phyloP scores from a whole-genome alignment of 164 flowering plant genomes.

The Tinospora cordifolia region DNA sequence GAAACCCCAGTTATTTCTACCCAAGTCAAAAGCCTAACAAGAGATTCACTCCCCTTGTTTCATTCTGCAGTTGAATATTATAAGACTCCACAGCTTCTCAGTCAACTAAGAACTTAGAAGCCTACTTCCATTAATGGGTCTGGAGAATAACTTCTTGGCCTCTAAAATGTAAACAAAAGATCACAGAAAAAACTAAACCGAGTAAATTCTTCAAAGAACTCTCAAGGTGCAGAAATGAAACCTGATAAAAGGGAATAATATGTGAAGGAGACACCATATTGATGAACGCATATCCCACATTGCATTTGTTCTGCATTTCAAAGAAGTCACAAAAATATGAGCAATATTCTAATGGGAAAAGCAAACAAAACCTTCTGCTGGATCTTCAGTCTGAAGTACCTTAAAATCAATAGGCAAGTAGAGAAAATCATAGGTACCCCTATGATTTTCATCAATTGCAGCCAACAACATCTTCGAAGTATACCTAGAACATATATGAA shows the following conservation, averaged over 20 bases:
- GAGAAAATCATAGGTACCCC: constrained; percentile 80
- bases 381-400: constrained; percentile 31
- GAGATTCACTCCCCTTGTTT: not conserved
- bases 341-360: constrained; percentile 7
- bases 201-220: not conserved
- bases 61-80: too few relatives aligned
- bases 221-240: constrained; percentile 12
- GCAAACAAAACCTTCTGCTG: not conserved
- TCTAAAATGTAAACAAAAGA: not conserved
- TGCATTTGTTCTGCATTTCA: constrained; percentile 85
- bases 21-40: not conserved
- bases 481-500: constrained; percentile 32
- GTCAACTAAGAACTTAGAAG: not conserved
- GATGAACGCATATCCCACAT: constrained; percentile 96
- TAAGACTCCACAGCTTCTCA: not conserved
- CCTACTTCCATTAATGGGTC: not conserved
- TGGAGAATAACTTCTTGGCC: not conserved
- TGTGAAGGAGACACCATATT: constrained; percentile 85
- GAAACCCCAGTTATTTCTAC: constrained; percentile 1
- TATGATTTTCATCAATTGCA: constrained; percentile 75
- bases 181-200: not conserved
- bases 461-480: constrained; percentile 91
- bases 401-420: constrained; percentile 98
- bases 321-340: constrained; percentile 16
- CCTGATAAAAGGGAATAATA: constrained; percentile 81